Conservation (phyloP, 306 rosid genomes). For the Amphicarpaea edgeworthii region DNA sequence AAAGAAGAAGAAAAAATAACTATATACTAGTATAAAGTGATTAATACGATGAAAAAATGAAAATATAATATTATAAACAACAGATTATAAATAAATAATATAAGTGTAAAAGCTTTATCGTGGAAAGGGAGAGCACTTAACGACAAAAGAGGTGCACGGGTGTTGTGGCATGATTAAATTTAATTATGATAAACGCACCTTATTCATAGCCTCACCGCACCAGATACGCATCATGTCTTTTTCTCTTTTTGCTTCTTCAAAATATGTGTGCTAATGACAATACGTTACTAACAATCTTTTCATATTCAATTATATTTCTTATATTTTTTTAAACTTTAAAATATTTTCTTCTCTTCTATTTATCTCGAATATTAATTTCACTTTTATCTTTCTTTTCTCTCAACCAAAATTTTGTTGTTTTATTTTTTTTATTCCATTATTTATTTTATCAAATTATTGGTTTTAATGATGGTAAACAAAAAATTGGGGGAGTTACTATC, state of each 20-base stretch:
- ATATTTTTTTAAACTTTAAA: too few relatives aligned
- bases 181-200: background rate
- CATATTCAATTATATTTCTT: background rate
- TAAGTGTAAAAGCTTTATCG: background rate
- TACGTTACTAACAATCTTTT: background rate
- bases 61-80: background rate
- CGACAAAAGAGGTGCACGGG: slow-evolving; percentile 42
- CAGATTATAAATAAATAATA: background rate
- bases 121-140: background rate
- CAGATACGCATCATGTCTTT: background rate
- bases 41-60: background rate
- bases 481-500: too few relatives aligned
- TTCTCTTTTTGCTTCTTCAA: too few relatives aligned
- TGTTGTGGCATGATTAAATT: too few relatives aligned
- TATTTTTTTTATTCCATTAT: background rate
- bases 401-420: background rate
- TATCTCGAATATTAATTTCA: background rate
- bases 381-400: background rate
- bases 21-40: too few relatives aligned
- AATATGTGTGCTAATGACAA: too few relatives aligned
- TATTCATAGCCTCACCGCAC: background rate
- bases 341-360: background rate
- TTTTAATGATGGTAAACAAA: background rate
- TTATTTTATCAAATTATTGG: background rate
- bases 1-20: too few relatives aligned